Evolutionary conservation across 2,329 filamentous ascomycete species (phyloP), one percentile per base, ranked within the genome.

Genomic region (Calonectria fujianensis): DNA sequence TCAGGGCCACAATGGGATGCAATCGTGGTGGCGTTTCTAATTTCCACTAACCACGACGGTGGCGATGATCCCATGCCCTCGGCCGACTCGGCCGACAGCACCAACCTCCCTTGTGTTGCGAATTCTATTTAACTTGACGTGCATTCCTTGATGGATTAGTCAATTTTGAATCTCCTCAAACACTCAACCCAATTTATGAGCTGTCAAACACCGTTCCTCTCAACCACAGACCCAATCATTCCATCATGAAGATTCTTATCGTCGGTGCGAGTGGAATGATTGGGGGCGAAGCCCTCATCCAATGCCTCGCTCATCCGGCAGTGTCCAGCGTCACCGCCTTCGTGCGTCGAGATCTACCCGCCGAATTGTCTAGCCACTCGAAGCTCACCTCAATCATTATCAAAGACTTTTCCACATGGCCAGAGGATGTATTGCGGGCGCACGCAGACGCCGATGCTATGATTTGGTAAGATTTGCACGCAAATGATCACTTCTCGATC

Each of bases 201-300:
- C 61, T 32, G 7, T 2, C 3, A 10, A 10, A 7, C 29, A 11
- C 37, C 18, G 1, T 41, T 24, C n/a, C 13, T 18, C 29, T 63
- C n/a, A 27, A 50, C n/a, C 3, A 37, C 41, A n/a, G 24, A 59
- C 31, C 27, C 45, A 35, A 16, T 48, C 18, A n/a, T 27, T 57
- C 45, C 29, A 11, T 45, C 67, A 85, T 85, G 84, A 85, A 85
- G 66, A 73, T 85, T 66, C 83, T 85, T 50, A 78, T 85, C 20
- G 78, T 79, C 18, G 84, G 84, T 37, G 84, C 83, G 0, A 83
- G 78, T 16, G 84, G 84, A 1, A 80, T 76, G 7, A 84, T 85
- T 54, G 84, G 84, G 63, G 71, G 83, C 61, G 82, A 80, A 64
- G 83, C 77, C 10, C 78, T 85, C 14, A 72, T 51, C 14, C 83